Conservation (phyloP, 192 early-diverging fungal species). For the Paraglomus brasilianum region DNA sequence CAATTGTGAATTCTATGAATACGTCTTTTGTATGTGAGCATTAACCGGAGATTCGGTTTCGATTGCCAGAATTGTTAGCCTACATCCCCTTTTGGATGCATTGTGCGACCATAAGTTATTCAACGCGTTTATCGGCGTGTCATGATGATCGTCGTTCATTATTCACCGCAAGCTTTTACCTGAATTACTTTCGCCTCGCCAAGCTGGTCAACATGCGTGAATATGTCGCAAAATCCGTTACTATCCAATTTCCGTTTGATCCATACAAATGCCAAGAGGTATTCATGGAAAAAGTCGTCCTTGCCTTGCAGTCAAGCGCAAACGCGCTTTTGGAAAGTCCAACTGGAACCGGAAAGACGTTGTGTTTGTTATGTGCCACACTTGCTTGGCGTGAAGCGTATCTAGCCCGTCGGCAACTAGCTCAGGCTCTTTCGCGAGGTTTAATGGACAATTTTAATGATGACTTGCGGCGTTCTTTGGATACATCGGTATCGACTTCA, state of each 20-base stretch:
- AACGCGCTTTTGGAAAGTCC: constrained; percentile 43
- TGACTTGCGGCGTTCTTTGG: neutral
- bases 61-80: too few relatives aligned
- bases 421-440: constrained; percentile 31
- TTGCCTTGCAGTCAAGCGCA: constrained; percentile 33
- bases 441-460: constrained; percentile 8
- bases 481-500: neutral
- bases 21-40: too few relatives aligned
- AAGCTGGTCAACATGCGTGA: neutral
- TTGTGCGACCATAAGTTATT: too few relatives aligned
- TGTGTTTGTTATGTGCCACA: constrained; percentile 47
- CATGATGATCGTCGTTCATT: too few relatives aligned
- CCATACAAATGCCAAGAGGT: constrained; percentile 39
- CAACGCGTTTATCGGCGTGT: too few relatives aligned
- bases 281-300: constrained; percentile 40
- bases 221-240: constrained; percentile 6
- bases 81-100: too few relatives aligned
- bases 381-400: constrained; percentile 49
- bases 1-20: too few relatives aligned
- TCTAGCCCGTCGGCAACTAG: neutral
- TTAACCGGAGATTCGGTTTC: too few relatives aligned
- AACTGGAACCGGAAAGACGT: constrained; percentile 55
- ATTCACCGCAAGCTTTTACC: too few relatives aligned
- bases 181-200: too few relatives aligned
- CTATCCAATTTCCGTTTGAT: constrained; percentile 39